Conservation (phyloP, 106 monocot genomes). For the Cymbidium sinense region DNA sequence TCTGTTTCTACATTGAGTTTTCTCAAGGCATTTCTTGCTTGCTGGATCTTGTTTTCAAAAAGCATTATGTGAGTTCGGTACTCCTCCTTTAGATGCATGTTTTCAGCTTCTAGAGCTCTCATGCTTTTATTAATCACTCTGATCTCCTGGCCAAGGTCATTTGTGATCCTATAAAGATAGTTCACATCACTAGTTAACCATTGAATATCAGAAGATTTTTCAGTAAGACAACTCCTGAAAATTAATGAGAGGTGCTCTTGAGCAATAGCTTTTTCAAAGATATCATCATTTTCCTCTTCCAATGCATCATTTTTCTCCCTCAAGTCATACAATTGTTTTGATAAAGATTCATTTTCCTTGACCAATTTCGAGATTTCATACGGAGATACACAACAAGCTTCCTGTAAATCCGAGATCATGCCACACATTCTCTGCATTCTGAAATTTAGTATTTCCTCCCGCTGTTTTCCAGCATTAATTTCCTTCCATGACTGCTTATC, state of each 20-base stretch:
- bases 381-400: constrained; percentile 13
- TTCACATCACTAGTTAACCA: constrained; percentile 19
- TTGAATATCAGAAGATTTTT: constrained; percentile 29
- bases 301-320: constrained; percentile 19
- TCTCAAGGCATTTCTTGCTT: constrained; percentile 15
- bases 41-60: constrained; percentile 16
- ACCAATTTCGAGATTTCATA: constrained; percentile 28
- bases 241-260: constrained; percentile 35
- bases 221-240: constrained; percentile 29
- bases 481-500: constrained; percentile 23
- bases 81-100: constrained; percentile 23
- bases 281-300: constrained; percentile 30
- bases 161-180: constrained; percentile 9
- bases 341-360: constrained; percentile 35
- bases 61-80: constrained; percentile 1
- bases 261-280: constrained; percentile 24
- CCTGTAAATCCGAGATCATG: constrained; percentile 27
- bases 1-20: constrained; percentile 9
- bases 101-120: constrained; percentile 21
- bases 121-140: constrained; percentile 24
- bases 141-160: constrained; percentile 27
- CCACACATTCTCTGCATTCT: constrained; percentile 17
- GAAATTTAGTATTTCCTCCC: constrained; percentile 13
- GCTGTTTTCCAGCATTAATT: constrained; percentile 11
- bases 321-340: constrained; percentile 16